A percentile compares a stretch with the other conserved stretches of the same genome.
Evolutionary conservation across 2,329 filamentous ascomycete genomes (phyloP).

Genomic region (Rhinocladiella mackenziei): DNA sequence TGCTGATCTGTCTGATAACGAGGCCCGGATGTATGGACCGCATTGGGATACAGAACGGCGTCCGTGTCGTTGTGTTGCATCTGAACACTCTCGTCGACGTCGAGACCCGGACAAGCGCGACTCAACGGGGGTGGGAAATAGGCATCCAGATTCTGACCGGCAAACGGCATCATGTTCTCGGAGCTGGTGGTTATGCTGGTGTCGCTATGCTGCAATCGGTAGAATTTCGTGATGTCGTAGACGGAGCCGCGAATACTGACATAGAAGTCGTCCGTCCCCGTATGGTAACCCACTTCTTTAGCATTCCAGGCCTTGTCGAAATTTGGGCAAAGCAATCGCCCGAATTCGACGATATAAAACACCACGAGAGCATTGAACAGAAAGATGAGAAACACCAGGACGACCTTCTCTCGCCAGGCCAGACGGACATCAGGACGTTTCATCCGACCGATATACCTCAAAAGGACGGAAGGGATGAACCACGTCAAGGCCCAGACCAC

Average conservation of each 20-base stretch:
- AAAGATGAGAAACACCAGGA: slow-evolving; percentile 74
- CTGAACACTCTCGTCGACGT: slow-evolving; percentile 52
- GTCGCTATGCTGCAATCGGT: slow-evolving; percentile 79
- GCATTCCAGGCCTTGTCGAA: slow-evolving; percentile 81
- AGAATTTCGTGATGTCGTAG: slow-evolving; percentile 90
- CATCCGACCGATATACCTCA: slow-evolving; percentile 86
- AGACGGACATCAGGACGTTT: slow-evolving; percentile 93
- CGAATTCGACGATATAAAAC: slow-evolving; percentile 90
- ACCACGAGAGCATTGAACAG: slow-evolving; percentile 76
- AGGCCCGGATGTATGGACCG: slow-evolving; percentile 67
- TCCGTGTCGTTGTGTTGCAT: slow-evolving; percentile 59
- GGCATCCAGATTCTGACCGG: slow-evolving; percentile 71
- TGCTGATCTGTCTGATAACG: slow-evolving; percentile 51
- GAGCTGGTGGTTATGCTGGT: slow-evolving; percentile 56
- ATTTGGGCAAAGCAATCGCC: slow-evolving; percentile 81
- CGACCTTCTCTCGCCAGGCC: slow-evolving; percentile 94
- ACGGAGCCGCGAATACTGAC: slow-evolving; percentile 84
- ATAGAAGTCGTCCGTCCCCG: slow-evolving; percentile 72
- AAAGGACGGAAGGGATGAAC: slow-evolving; percentile 84
- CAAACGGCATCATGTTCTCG: slow-evolving; percentile 69
- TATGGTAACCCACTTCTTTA: slow-evolving; percentile 66
- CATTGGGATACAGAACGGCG: slow-evolving; percentile 54
- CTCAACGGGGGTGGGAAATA: slow-evolving; percentile 80
- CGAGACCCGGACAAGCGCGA: slow-evolving; percentile 69
- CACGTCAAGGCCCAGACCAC: slow-evolving; percentile 85